A percentile compares a stretch with the other conserved stretches of the same genome.
These are phyloP conservation scores for Cucurbita ficifolia DNA, from an alignment of 306 rosid species.

Conservation along the genomic window DNA sequence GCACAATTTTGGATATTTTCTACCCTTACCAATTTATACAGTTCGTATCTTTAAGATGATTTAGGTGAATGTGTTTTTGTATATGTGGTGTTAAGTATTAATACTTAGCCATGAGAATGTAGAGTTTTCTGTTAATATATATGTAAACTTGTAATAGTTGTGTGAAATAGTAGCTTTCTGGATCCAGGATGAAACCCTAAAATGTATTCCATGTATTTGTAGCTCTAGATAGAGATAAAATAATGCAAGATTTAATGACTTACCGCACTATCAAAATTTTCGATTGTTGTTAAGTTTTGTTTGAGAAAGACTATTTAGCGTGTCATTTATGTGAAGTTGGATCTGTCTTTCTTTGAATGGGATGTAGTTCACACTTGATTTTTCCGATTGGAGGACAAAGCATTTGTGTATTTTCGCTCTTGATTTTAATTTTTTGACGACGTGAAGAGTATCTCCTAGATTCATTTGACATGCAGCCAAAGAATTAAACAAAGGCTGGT, in stretches of 20 bases:
- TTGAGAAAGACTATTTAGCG: background rate
- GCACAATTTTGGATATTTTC: background rate
- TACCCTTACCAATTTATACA: background rate
- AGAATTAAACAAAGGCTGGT: constrained; percentile 75
- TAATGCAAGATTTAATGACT: background rate
- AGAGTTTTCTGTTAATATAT: background rate
- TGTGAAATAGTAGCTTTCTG: background rate
- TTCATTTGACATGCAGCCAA: constrained; percentile 24
- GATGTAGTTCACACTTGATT: background rate
- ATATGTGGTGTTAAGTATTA: background rate
- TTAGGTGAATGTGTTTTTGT: background rate
- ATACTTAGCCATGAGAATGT: background rate
- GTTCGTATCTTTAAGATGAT: background rate
- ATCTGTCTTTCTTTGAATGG: background rate
- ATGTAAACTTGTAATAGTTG: background rate
- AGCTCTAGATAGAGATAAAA: background rate
- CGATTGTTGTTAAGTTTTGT: background rate
- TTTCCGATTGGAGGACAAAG: background rate
- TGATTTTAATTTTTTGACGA: background rate
- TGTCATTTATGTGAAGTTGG: background rate
- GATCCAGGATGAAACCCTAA: background rate
- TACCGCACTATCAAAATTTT: background rate
- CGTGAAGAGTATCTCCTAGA: background rate
- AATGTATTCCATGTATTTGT: background rate
- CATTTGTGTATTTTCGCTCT: background rate